Evolutionary conservation across 129 eudicot species (phyloP), one percentile per base, ranked within the genome.

Genomic region (Chrysanthemum lavandulifolium): DNA sequence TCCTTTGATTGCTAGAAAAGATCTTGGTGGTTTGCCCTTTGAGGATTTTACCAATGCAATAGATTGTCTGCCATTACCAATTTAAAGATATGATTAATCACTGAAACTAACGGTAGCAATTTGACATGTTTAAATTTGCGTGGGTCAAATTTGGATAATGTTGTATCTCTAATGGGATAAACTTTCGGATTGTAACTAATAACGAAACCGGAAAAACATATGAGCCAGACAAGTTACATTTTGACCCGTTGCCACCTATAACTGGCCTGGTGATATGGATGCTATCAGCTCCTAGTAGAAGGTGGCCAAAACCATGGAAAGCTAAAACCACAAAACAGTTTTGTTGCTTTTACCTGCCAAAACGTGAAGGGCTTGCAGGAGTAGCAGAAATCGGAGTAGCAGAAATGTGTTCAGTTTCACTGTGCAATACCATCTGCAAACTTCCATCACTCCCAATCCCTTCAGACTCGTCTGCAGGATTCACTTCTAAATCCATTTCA

Each of bases 1-100:
- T 12, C 85, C 82, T 68, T 89, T 88, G 6, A 78, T 82, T 11
- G 89, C 51, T 6, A 83, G 78, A 67, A 87, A 76, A 21, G 98
- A 78, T 43, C 91, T 77, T 2, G 96, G 95, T 14, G 91, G 96
- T 69, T 85, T 92, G 69, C 89, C 86, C 84, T 85, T 89, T 0
- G 95, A 87, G 57, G 94, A 82, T 55, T 77, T 79, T 3, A 87
- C 82, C 65, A 53, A 77, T 51, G 78, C 79, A 49, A 76, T 40
- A 40, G 83, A 78, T 76, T 76, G 80, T 62, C 96, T 92, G 33
- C 36, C 15, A 2, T 53, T 70, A 8, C 12, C 5, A 51, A 69
- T 13, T 33, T 45, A 48, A 19, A 43, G 15, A 33, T 53, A 21
- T 16, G 12, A 68, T 68, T 61, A 58, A 61, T 19, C 9, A 21